phyloP scores from a whole-genome alignment of 495 filamentous ascomycete genomes.

The Amphirosellinia nigrospora region DNA sequence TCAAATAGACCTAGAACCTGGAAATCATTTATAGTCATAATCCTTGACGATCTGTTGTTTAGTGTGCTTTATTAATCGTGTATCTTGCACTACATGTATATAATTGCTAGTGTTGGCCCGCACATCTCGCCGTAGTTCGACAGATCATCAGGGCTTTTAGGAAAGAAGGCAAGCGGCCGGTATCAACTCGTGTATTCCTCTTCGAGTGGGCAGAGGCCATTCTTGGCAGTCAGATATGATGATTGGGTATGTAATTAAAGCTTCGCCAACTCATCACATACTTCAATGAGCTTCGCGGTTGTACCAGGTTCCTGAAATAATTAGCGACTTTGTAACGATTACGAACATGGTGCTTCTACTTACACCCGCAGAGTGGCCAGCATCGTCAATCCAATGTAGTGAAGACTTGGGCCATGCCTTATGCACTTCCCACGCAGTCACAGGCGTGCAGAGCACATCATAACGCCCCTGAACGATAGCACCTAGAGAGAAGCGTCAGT shows the following conservation, averaged over 20 bases:
- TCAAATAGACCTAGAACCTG: too few species aligned
- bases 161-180: too few species aligned
- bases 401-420: slow-evolving; percentile 45
- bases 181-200: too few species aligned
- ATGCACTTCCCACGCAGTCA: slow-evolving; percentile 50
- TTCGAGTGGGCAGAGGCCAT: too few species aligned
- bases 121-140: too few species aligned
- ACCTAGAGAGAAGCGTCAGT: neutral
- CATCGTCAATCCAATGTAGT: slow-evolving; percentile 44
- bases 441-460: slow-evolving; percentile 50
- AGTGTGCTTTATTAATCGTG: too few species aligned
- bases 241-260: slow-evolving; percentile 8
- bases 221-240: too few species aligned
- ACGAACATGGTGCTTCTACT: neutral
- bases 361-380: slow-evolving; percentile 41
- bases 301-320: slow-evolving; percentile 11
- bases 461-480: slow-evolving; percentile 53
- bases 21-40: too few species aligned
- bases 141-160: too few species aligned
- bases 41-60: too few species aligned
- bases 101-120: too few species aligned
- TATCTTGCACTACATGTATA: too few species aligned
- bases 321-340: neutral
- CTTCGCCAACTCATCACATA: slow-evolving; percentile 20
- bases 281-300: slow-evolving; percentile 7